These are phyloP conservation scores for Emmonsiellopsis sp. DNA, from an alignment of 2,329 filamentous ascomycete genomes.

Conservation along the genomic window DNA sequence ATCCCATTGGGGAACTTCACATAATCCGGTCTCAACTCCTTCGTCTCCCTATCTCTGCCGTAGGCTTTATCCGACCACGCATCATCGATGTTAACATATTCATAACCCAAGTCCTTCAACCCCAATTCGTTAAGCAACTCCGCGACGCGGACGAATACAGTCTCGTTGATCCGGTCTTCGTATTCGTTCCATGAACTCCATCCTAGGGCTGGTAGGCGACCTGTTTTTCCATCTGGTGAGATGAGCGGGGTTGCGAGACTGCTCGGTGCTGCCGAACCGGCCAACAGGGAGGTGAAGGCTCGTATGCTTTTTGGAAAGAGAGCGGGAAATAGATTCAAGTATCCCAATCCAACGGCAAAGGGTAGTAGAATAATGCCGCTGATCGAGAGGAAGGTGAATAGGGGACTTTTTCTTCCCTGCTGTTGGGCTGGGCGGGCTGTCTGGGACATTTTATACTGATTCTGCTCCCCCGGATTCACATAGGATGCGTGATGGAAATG, in stretches of 20 bases:
- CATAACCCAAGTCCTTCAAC: conserved; percentile 21
- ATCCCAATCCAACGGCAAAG: not conserved
- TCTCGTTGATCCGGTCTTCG: conserved; percentile 5
- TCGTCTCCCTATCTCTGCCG: conserved; percentile 16
- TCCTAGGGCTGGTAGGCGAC: conserved; percentile 36
- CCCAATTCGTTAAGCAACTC: conserved; percentile 16
- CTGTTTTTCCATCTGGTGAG: not conserved
- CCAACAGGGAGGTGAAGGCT: not conserved
- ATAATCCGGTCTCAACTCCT: conserved; percentile 26
- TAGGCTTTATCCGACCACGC: conserved; percentile 23
- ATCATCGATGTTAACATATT: conserved; percentile 27
- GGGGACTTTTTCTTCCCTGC: too few species aligned
- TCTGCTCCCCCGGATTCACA: too few species aligned
- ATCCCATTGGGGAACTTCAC: conserved; percentile 49
- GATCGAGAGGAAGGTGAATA: too few species aligned
- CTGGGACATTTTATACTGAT: too few species aligned
- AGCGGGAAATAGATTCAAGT: not conserved
- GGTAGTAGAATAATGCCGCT: not conserved
- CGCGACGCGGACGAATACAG: not conserved
- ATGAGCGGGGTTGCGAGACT: not conserved
- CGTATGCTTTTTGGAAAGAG: not conserved
- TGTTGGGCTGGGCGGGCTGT: too few species aligned
- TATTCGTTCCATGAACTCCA: conserved; percentile 9
- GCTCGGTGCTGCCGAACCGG: not conserved
- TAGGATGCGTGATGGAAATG: too few species aligned